Evolutionary conservation across 768 basidiomycete genomes (phyloP), one percentile per base, ranked within the genome.

Genomic region (Mycena filopes): DNA sequence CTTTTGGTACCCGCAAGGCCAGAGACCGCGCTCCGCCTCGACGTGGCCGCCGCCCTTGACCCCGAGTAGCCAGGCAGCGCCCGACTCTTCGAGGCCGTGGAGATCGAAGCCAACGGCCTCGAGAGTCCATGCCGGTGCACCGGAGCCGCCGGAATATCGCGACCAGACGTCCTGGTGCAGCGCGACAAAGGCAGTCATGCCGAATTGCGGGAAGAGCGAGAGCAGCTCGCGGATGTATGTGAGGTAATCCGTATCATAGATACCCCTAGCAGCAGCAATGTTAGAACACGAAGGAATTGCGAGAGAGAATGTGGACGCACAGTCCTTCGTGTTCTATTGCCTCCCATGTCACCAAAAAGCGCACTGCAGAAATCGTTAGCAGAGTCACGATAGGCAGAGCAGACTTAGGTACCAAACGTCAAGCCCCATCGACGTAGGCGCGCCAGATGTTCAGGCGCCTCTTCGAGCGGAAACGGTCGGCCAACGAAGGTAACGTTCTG

Each of bases 141-240:
- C 97, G 1, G 95, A 97, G 46, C 97, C 97, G 10, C 97, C 97
- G 3, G 89, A 89, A 71, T 96, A 96, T 5, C 97, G 88, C 0
- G 95, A 97, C 93, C 95, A 98, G 33, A 98, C 95, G 74, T 98
- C 95, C 76, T 97, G 97, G 74, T 99, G 97, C 60, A 97, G 74
- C 12, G 88, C 89, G 20, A 96, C 84, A 70, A 93, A 94, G 3
- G 91, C 90, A 4, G 83, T 80, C 33, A 95, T 75, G 16, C 91
- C 90, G 65, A 91, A 95, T 64, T 88, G 74, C 0, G 94, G 91
- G 26, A 95, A 80, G 26, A 93, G 72, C 0, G 87, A 85, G 11
- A 95, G 79, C 3, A 99, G 77, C 1, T 79, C 72, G 60, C 87
- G 87, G 31, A 99, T 79, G 73, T 99, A 98, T 20, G 82, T 73